Conservation (phyloP, 176 grass and related monocot species). For the Tuctoria greenei region DNA sequence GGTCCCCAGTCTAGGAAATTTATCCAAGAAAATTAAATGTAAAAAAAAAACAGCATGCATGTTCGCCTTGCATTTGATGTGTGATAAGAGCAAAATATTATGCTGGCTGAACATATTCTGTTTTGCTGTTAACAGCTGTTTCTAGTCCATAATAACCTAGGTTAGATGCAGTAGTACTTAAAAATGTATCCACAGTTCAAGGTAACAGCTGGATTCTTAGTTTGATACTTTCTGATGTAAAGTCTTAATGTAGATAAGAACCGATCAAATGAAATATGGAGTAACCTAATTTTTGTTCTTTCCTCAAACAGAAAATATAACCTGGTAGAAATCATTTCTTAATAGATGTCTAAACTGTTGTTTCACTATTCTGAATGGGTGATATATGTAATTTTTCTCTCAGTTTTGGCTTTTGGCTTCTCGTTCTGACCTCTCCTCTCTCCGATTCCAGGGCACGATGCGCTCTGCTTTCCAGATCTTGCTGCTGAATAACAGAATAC, state of each 20-base stretch:
- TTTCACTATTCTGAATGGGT: not conserved
- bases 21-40: not conserved
- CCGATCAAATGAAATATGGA: not conserved
- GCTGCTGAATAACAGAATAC: constrained; percentile 23
- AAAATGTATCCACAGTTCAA: not conserved
- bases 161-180: not conserved
- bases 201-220: not conserved
- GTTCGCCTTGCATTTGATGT: not conserved
- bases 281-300: not conserved
- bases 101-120: not conserved
- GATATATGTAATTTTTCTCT: not conserved
- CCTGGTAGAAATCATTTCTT: too few species aligned
- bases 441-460: constrained; percentile 23
- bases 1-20: not conserved
- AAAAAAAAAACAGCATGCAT: not conserved
- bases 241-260: not conserved
- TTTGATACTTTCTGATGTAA: not conserved
- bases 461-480: constrained; percentile 42
- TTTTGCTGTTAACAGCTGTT: constrained; percentile 21
- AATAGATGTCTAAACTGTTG: not conserved
- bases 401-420: not conserved
- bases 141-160: not conserved
- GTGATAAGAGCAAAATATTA: not conserved
- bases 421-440: not conserved
- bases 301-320: not conserved